These are phyloP conservation scores for Vigna hirtella DNA, from an alignment of 306 rosid species.

Conservation along the genomic window DNA sequence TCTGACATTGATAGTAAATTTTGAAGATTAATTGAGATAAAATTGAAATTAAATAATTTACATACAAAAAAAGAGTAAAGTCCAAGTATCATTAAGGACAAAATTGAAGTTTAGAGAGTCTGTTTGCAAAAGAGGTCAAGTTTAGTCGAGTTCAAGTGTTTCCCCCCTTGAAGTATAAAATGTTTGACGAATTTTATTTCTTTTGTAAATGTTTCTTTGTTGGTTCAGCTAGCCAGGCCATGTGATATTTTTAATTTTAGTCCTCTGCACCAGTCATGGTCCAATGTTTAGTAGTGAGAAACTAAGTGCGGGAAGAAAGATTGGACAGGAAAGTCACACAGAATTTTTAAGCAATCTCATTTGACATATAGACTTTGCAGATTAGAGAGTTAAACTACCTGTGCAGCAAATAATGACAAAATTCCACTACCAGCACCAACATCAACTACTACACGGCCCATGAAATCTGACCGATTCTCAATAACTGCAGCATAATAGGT, in stretches of 20 bases:
- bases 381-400: slow-evolving; percentile 55
- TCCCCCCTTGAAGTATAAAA: neutral
- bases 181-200: neutral
- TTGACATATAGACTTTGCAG: slow-evolving; percentile 23
- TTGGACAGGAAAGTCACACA: neutral
- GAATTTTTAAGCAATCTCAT: slow-evolving; percentile 17
- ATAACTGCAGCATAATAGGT: slow-evolving; percentile 77
- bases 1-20: no score
- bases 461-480: slow-evolving; percentile 78
- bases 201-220: neutral
- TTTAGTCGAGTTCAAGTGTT: no score
- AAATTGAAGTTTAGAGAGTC: no score
- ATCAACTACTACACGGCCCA: slow-evolving; percentile 81
- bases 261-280: neutral
- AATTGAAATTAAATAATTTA: no score
- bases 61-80: no score
- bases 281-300: neutral
- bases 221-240: neutral
- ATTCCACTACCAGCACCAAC: slow-evolving; percentile 97
- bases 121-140: no score
- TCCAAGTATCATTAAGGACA: no score
- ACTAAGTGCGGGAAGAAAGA: neutral
- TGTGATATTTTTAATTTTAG: neutral
- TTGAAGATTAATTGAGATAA: no score
- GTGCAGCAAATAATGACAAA: slow-evolving; percentile 89